These are phyloP conservation scores for Chondrostereum purpureum DNA, from an alignment of 1,284 basidiomycete genomes.

Conservation along the genomic window DNA sequence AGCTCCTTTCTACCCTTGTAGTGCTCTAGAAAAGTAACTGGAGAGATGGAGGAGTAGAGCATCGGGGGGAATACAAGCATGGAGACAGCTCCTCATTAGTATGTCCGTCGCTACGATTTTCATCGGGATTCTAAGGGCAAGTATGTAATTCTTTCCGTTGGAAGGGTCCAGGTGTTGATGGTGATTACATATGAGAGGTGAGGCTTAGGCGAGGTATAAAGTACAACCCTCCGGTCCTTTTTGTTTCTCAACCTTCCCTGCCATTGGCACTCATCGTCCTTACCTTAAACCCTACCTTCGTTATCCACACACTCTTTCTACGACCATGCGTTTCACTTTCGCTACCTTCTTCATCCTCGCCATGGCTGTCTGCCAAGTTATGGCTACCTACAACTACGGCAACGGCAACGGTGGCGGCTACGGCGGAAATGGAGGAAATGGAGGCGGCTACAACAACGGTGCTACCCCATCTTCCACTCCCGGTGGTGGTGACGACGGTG, in stretches of 20 bases:
- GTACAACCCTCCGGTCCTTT: background rate
- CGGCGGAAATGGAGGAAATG: no score
- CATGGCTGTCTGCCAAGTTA: background rate
- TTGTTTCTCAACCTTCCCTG: background rate
- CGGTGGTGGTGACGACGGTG: background rate
- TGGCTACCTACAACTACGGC: background rate
- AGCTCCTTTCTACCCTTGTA: no score
- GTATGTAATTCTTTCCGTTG: no score
- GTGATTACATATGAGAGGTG: background rate
- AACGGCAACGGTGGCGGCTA: no score
- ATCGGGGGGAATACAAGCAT: no score
- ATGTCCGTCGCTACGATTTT: no score
- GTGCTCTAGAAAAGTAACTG: no score
- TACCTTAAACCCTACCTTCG: background rate
- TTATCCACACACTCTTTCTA: background rate
- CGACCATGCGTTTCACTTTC: background rate
- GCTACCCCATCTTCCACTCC: no score
- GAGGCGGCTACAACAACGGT: no score
- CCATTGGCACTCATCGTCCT: background rate
- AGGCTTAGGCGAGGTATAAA: background rate
- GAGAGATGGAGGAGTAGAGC: no score
- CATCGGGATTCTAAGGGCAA: no score
- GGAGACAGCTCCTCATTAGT: no score
- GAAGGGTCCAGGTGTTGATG: background rate
- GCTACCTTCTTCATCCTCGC: background rate